These are phyloP conservation scores for Cladosporium cucumerinum DNA, from an alignment of 2,329 filamentous ascomycete species.

Conservation along the genomic window DNA sequence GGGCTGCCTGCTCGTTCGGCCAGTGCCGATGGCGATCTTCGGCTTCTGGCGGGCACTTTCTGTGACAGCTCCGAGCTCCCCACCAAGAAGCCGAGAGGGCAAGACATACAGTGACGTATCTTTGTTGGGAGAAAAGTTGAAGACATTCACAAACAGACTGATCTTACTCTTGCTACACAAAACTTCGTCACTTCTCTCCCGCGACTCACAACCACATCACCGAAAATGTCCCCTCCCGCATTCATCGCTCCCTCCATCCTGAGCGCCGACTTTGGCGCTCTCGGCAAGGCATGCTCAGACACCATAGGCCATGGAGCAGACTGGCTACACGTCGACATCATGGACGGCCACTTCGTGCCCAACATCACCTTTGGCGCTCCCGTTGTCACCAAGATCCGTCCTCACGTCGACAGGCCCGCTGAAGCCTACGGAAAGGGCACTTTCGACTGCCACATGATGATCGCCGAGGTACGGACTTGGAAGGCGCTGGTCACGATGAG, in stretches of 20 bases:
- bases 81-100: not conserved
- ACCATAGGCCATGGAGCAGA: constrained; percentile 86
- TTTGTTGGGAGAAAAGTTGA: constrained; percentile 4
- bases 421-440: constrained; percentile 75
- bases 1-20: not conserved
- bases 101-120: constrained; percentile 7
- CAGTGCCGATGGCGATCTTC: not conserved
- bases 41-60: not conserved
- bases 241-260: constrained; percentile 99
- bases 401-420: constrained; percentile 73
- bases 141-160: not conserved
- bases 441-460: constrained; percentile 99
- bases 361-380: constrained; percentile 97
- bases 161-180: not conserved
- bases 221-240: constrained; percentile 78
- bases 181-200: not conserved
- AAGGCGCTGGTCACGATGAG: not conserved
- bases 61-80: constrained; percentile 3
- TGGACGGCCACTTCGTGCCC: constrained; percentile 98
- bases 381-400: constrained; percentile 89
- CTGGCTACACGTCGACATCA: constrained; percentile 94
- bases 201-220: not conserved
- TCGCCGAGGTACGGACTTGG: constrained; percentile 71
- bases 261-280: constrained; percentile 87
- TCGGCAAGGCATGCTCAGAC: constrained; percentile 79